Conservation (phyloP, 2,329 filamentous ascomycete species). For the Magnaporthiopsis poae region DNA sequence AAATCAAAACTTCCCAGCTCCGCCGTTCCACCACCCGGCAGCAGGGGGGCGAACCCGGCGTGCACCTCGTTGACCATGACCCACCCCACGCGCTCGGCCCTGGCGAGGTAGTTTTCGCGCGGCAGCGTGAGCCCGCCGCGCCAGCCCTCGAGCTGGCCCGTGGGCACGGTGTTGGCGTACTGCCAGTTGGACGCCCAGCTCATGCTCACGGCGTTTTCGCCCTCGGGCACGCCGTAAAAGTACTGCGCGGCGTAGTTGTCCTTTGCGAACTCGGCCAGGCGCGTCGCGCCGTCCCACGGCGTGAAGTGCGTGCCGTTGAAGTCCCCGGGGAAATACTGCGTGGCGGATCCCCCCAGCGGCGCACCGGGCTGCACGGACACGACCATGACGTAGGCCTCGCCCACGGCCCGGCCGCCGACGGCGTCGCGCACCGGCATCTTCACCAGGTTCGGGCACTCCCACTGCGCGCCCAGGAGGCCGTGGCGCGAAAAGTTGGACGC, state of each 20-base stretch:
- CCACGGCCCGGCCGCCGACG: conserved; percentile 6
- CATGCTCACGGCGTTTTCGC: conserved; percentile 34
- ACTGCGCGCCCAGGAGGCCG: conserved; percentile 44
- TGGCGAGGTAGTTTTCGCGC: conserved; percentile 40
- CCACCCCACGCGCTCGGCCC: conserved; percentile 40
- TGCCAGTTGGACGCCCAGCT: conserved; percentile 53
- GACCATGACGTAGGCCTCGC: conserved; percentile 29
- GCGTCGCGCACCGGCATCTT: conserved; percentile 36
- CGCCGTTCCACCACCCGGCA: conserved; percentile 13
- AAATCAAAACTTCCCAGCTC: not conserved
- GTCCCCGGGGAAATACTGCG: conserved; percentile 45
- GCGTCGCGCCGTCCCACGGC: conserved; percentile 30
- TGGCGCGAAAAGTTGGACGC: conserved; percentile 47
- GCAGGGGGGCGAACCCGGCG: conserved; percentile 36
- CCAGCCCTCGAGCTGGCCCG: conserved; percentile 41
- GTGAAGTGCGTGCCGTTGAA: conserved; percentile 57
- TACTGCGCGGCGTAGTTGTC: conserved; percentile 50
- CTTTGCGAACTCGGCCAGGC: conserved; percentile 37
- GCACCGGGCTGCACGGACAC: conserved; percentile 40
- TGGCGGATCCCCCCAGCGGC: conserved; percentile 40
- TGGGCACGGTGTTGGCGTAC: conserved; percentile 45
- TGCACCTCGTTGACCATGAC: conserved; percentile 39
- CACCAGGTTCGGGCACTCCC: conserved; percentile 55
- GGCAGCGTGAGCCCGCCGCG: conserved; percentile 42
- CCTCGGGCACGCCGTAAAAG: conserved; percentile 36